Conservation (phyloP, 345 rosid genomes). For the Acer negundo region DNA sequence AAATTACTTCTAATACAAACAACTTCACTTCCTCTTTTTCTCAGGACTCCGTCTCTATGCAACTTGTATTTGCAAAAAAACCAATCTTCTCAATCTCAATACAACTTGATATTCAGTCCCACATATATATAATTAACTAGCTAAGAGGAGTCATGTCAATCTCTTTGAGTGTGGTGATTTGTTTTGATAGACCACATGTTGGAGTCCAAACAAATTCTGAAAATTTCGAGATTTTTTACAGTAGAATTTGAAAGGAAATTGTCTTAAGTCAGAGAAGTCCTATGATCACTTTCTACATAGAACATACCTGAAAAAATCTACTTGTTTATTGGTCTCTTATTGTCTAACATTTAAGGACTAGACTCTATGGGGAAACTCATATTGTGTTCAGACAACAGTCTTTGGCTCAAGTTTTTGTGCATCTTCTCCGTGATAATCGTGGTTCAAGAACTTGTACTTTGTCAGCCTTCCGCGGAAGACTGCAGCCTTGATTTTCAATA, state of each 20-base stretch:
- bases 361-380: not conserved
- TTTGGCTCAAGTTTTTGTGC: conserved; percentile 9
- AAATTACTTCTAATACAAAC: not conserved
- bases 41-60: conserved; percentile 1
- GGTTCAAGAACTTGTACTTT: conserved; percentile 5
- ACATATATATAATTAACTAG: not conserved
- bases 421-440: conserved; percentile 22
- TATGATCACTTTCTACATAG: not conserved
- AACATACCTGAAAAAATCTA: not conserved
- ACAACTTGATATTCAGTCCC: not conserved
- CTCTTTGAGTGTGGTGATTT: not conserved
- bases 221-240: not conserved
- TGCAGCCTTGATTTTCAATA: conserved; percentile 31
- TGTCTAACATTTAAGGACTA: not conserved
- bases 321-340: not conserved
- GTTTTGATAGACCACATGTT: not conserved
- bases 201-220: not conserved
- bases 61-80: not conserved
- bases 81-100: not conserved
- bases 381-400: not conserved
- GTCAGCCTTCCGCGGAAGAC: conserved; percentile 16
- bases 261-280: not conserved
- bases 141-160: not conserved
- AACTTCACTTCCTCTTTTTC: not conserved
- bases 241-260: not conserved